Conservation (phyloP, 495 filamentous ascomycete species). For the Neurospora sp. region DNA sequence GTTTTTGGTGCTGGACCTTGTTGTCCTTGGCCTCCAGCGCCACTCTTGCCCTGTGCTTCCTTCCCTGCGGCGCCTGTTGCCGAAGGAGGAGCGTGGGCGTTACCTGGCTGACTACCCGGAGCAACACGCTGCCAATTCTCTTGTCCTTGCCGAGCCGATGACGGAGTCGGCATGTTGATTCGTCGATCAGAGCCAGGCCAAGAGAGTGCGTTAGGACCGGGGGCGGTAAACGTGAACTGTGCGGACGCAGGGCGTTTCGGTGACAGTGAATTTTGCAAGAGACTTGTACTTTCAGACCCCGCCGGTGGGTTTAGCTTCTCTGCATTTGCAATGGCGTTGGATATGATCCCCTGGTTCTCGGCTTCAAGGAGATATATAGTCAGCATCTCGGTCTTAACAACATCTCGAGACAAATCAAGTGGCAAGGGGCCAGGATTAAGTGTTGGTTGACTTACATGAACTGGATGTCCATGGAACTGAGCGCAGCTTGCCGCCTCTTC, state of each 20-base stretch:
- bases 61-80: constrained; percentile 1
- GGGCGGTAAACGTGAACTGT: constrained; percentile 80
- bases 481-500: constrained; percentile 34
- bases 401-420: neutral
- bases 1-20: constrained; percentile 6
- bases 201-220: constrained; percentile 34
- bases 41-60: constrained; percentile 5
- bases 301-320: constrained; percentile 54
- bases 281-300: constrained; percentile 64
- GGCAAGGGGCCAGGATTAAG: neutral
- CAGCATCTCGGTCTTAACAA: neutral
- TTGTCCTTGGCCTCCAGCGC: neutral
- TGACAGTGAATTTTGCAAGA: constrained; percentile 59
- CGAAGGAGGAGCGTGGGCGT: neutral
- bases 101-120: constrained; percentile 5
- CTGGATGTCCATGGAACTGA: constrained; percentile 29
- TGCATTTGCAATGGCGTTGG: constrained; percentile 77
- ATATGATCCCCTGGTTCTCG: constrained; percentile 72
- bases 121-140: constrained; percentile 9
- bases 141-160: constrained; percentile 3
- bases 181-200: constrained; percentile 48
- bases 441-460: constrained; percentile 29
- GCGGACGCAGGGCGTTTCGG: constrained; percentile 54
- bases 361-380: constrained; percentile 9
- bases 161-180: neutral